Conservation (phyloP, 2,329 filamentous ascomycete genomes). For the Bipolaris sorokiniana region DNA sequence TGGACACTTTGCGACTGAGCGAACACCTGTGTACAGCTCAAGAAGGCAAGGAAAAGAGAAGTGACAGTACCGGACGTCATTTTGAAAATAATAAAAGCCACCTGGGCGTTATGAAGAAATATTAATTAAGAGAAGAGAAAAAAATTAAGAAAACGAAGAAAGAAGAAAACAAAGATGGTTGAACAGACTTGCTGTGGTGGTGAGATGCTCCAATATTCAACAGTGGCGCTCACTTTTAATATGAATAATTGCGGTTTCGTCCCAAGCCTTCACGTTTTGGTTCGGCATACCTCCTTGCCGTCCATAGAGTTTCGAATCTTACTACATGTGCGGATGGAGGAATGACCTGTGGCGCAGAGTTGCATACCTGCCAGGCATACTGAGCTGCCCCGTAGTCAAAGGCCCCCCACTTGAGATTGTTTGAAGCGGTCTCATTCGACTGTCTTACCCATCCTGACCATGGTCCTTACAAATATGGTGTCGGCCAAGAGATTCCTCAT, state of each 20-base stretch:
- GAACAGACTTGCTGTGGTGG: conserved; percentile 42
- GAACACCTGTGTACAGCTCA: conserved; percentile 34
- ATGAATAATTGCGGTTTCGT: conserved; percentile 26
- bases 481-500: conserved; percentile 33
- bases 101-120: conserved; percentile 39
- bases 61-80: conserved; percentile 49
- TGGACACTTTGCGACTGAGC: conserved; percentile 38
- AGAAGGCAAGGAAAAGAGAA: conserved; percentile 37
- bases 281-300: conserved; percentile 12
- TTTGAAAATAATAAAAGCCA: conserved; percentile 33
- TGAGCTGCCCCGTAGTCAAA: conserved; percentile 1
- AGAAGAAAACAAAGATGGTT: conserved; percentile 25
- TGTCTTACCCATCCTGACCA: conserved; percentile 17
- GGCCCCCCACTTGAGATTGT: not conserved
- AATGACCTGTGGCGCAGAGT: conserved; percentile 3
- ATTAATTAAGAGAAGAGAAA: conserved; percentile 16
- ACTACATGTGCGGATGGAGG: conserved; percentile 7
- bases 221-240: conserved; percentile 29
- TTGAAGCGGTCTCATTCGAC: conserved; percentile 11
- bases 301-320: conserved; percentile 14
- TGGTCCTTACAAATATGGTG: conserved; percentile 26
- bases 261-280: conserved; percentile 10
- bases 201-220: conserved; percentile 13
- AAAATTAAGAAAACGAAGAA: conserved; percentile 28
- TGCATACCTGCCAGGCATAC: conserved; percentile 15